A percentile compares a stretch with the other conserved stretches of the same genome.
phyloP scores from a whole-genome alignment of 345 rosid species.

The Ricinus communis region DNA sequence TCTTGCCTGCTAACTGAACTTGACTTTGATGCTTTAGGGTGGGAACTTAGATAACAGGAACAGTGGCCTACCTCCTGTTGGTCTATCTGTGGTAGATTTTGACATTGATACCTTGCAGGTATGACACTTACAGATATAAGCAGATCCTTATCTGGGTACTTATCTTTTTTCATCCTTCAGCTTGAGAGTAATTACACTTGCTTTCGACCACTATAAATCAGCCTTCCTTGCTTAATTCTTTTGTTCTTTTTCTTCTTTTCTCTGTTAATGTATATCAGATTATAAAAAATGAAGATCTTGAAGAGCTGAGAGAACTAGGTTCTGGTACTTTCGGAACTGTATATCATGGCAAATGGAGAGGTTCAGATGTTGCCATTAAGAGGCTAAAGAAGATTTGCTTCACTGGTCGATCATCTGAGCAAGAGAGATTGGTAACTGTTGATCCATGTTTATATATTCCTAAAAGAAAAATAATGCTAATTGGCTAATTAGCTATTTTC shows the following conservation, averaged over 20 bases:
- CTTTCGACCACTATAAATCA: neutral
- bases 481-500: neutral
- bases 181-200: slow-evolving; percentile 1
- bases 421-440: slow-evolving; percentile 76
- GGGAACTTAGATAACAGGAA: slow-evolving; percentile 50
- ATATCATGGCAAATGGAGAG: slow-evolving; percentile 99
- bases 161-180: neutral
- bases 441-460: neutral
- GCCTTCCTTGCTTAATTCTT: slow-evolving; percentile 12
- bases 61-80: slow-evolving; percentile 51
- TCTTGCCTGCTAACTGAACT: slow-evolving; percentile 12
- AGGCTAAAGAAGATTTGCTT: slow-evolving; percentile 92
- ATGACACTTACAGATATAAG: slow-evolving; percentile 17
- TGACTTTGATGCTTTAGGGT: slow-evolving; percentile 48
- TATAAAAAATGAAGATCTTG: slow-evolving; percentile 87
- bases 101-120: slow-evolving; percentile 81
- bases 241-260: too few relatives aligned
- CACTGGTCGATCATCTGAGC: slow-evolving; percentile 90
- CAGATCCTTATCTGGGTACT: slow-evolving; percentile 1
- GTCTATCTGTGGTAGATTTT: slow-evolving; percentile 52
- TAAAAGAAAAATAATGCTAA: neutral
- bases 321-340: slow-evolving; percentile 98
- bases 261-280: slow-evolving; percentile 39
- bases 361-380: slow-evolving; percentile 96
- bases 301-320: slow-evolving; percentile 91